Conservation (phyloP, 768 basidiomycete genomes). For the Tephrocybe rancida region DNA sequence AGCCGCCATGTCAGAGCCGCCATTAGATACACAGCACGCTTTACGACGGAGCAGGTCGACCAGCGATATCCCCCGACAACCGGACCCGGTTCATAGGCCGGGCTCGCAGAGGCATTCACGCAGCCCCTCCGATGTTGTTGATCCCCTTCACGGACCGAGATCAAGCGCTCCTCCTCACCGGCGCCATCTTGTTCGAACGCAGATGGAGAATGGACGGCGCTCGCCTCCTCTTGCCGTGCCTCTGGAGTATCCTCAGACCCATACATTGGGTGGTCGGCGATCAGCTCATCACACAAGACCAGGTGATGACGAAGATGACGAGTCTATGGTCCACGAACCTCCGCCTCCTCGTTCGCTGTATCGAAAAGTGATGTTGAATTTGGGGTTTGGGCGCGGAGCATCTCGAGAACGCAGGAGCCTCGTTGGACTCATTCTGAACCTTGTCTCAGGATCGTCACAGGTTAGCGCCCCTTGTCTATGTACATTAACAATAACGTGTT, state of each 20-base stretch:
- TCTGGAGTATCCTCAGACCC: slow-evolving; percentile 3
- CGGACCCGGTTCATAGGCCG: slow-evolving; percentile 22
- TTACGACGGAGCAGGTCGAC: slow-evolving; percentile 41
- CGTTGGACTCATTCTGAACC: slow-evolving; percentile 52
- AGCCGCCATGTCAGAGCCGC: slow-evolving; percentile 3
- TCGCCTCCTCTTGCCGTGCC: slow-evolving; percentile 4
- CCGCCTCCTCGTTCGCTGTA: slow-evolving; percentile 26
- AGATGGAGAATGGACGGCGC: background rate
- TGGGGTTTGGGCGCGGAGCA: slow-evolving; percentile 59
- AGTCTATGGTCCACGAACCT: slow-evolving; percentile 9
- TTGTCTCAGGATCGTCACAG: slow-evolving; percentile 55
- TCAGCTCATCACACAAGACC: background rate
- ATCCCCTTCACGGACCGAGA: slow-evolving; percentile 5
- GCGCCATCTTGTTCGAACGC: background rate
- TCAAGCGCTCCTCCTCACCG: background rate
- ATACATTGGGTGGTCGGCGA: slow-evolving; percentile 13
- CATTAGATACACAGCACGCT: slow-evolving; percentile 18
- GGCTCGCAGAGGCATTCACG: slow-evolving; percentile 18
- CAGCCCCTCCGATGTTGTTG: slow-evolving; percentile 16
- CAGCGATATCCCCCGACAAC: slow-evolving; percentile 38
- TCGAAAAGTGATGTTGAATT: slow-evolving; percentile 33
- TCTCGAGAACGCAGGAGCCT: slow-evolving; percentile 53
- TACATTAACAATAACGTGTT: slow-evolving; percentile 2
- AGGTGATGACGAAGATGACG: background rate
- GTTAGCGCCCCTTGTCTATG: slow-evolving; percentile 14